Conservation (phyloP, 2,329 filamentous ascomycete genomes). For the Anthostomella pinea region DNA sequence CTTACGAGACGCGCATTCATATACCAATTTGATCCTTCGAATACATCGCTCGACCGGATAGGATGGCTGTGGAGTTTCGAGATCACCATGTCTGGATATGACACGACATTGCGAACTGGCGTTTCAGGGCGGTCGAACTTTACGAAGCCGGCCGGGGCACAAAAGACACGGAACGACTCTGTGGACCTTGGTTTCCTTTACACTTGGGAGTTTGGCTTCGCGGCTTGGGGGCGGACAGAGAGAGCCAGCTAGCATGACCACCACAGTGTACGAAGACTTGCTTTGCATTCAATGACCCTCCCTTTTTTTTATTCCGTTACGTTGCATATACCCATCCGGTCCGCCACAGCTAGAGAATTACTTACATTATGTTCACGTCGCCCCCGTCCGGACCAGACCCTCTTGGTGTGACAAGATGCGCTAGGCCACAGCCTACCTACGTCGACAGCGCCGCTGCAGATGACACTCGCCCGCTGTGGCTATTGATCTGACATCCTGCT, state of each 20-base stretch:
- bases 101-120: constrained; percentile 14
- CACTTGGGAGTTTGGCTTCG: constrained; percentile 6
- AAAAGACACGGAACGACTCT: constrained; percentile 10
- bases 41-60: constrained; percentile 15
- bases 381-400: too few species aligned
- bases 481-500: too few species aligned
- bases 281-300: constrained; percentile 8
- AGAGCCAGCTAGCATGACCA: constrained; percentile 9
- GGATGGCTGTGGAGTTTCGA: constrained; percentile 10
- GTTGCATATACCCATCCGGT: constrained; percentile 18
- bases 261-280: constrained; percentile 13
- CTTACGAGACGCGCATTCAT: constrained; percentile 10
- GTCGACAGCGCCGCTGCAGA: too few species aligned
- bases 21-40: too few species aligned
- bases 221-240: constrained; percentile 1
- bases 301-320: constrained; percentile 3
- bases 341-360: constrained; percentile 8
- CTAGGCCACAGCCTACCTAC: too few species aligned
- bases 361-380: too few species aligned
- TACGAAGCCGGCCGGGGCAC: too few species aligned
- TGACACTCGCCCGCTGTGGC: too few species aligned
- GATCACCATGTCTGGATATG: constrained; percentile 14
- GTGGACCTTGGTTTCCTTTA: constrained; percentile 7
- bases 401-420: too few species aligned
- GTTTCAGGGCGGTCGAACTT: too few species aligned